Base-by-base conservation (phyloP, 2,329 filamentous ascomycete species). In the Phialocephala sp. region DNA sequence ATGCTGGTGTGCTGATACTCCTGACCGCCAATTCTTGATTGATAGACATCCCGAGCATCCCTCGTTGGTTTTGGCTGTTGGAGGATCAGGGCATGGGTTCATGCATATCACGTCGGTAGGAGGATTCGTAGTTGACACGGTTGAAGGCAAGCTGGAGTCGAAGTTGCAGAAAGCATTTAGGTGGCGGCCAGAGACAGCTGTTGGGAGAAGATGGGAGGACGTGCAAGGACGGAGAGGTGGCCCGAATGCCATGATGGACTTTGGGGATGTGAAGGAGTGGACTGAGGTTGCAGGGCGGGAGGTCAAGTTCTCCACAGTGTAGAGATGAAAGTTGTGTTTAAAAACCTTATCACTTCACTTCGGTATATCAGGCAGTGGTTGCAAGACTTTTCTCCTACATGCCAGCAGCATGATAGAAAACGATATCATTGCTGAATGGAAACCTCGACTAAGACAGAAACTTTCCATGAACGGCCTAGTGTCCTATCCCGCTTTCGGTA, bases 1-100 rank as follows among this genome's bases (percentile, higher is more conserved):
- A 37, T 87, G 84, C 74, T 87, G 85, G 84, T 84, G 84, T 69
- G 80, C 84, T 0, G 85, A 87, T 69, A 87, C 84, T 0, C 79
- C 81, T 0, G 83, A 87, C 71, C 79, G 83, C 2, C 77, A 81
- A 22, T 87, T 85, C 63, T 72, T 87, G 20, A 84, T 87, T 62
- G 80, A 81, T 60, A 74, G 75, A 36, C 83, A 86, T 72, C 82
- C 83, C 0, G 74, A 79, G 12, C 75, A 79, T 59, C 67, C 73
- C 41, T 79, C 77, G 32, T 71, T 85, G 24, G 72, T 83, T 2
- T 70, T 86, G 18, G 84, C 81, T 4, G 79, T 82, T 4, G 84
- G 84, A 6, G 84, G 79, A 0, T 83, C 81, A 36, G 84, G 83
- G 0, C 82, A 86, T 69, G 83, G 81, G 2, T 85, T 84, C 68